phyloP scores from a whole-genome alignment of 257 asterid species.

The Ilex aquifolium region DNA sequence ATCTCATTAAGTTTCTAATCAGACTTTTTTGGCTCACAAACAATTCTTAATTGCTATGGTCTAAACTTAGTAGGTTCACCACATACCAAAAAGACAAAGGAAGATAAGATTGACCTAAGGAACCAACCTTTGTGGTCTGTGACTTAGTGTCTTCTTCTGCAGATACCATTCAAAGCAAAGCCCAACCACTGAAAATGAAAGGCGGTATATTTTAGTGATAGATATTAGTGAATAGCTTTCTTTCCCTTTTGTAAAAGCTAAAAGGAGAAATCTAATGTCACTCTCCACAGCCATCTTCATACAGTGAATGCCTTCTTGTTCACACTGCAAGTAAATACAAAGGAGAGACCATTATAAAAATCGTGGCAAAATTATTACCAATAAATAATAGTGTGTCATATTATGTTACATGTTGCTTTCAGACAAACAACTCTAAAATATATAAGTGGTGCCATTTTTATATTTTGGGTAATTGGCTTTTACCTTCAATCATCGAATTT shows the following conservation, averaged over 20 bases:
- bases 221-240: neutral
- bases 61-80: too few relatives aligned
- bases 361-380: conserved; percentile 37
- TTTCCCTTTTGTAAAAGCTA: conserved; percentile 7
- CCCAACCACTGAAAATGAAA: too few relatives aligned
- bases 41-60: too few relatives aligned
- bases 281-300: conserved; percentile 16
- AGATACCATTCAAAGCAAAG: too few relatives aligned
- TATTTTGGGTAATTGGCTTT: neutral
- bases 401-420: conserved; percentile 24
- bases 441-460: neutral
- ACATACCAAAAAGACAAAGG: too few relatives aligned
- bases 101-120: too few relatives aligned
- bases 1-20: too few relatives aligned
- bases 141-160: too few relatives aligned
- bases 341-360: conserved; percentile 2
- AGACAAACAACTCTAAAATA: conserved; percentile 14
- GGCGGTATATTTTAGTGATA: too few relatives aligned
- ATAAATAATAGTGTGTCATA: conserved; percentile 6
- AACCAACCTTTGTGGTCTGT: too few relatives aligned
- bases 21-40: too few relatives aligned
- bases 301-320: conserved; percentile 11
- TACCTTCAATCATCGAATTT: too few relatives aligned
- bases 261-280: conserved; percentile 36
- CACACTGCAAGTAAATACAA: conserved; percentile 17